Evolutionary conservation across 495 filamentous ascomycete genomes (phyloP).

Genomic region (Trichodelitschia bisporula): DNA sequence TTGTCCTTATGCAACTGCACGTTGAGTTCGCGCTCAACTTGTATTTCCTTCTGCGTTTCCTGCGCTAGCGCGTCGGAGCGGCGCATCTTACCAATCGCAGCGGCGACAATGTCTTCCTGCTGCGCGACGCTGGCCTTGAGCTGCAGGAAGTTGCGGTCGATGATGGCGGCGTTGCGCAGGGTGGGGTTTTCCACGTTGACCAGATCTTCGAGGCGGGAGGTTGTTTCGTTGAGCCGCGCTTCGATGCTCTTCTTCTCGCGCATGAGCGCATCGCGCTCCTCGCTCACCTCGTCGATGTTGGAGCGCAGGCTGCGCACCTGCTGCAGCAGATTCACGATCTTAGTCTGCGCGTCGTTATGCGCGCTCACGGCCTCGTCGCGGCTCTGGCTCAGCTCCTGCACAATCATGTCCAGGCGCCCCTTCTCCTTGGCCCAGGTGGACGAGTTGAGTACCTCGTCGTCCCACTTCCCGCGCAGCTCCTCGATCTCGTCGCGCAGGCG

Average conservation of each 20-base stretch:
- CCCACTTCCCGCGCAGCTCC: conserved; percentile 89
- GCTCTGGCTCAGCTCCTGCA: conserved; percentile 71
- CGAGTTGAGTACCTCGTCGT: conserved; percentile 92
- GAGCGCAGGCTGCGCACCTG: conserved; percentile 71
- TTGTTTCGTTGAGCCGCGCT: conserved; percentile 64
- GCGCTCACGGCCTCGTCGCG: conserved; percentile 81
- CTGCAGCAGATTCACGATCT: conserved; percentile 72
- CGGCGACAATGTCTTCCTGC: conserved; percentile 78
- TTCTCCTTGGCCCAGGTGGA: conserved; percentile 99
- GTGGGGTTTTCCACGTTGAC: conserved; percentile 68
- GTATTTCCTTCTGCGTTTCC: conserved; percentile 88
- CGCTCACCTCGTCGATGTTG: conserved; percentile 60
- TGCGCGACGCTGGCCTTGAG: conserved; percentile 77
- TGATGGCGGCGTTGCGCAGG: conserved; percentile 73
- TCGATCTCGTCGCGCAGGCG: conserved; percentile 83
- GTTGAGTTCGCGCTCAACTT: conserved; percentile 65
- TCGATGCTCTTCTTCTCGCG: conserved; percentile 85
- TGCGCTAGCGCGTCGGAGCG: conserved; percentile 68
- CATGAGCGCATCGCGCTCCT: conserved; percentile 61
- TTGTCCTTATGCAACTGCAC: conserved; percentile 80
- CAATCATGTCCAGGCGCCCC: conserved; percentile 64
- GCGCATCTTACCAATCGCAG: conserved; percentile 95
- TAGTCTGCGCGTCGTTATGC: conserved; percentile 84
- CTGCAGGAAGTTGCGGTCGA: conserved; percentile 73
- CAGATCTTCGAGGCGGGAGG: conserved; percentile 76